Evolutionary conservation across 2,329 filamentous ascomycete species (phyloP), one percentile per base, ranked within the genome.

Genomic region (Endothia cerciana): DNA sequence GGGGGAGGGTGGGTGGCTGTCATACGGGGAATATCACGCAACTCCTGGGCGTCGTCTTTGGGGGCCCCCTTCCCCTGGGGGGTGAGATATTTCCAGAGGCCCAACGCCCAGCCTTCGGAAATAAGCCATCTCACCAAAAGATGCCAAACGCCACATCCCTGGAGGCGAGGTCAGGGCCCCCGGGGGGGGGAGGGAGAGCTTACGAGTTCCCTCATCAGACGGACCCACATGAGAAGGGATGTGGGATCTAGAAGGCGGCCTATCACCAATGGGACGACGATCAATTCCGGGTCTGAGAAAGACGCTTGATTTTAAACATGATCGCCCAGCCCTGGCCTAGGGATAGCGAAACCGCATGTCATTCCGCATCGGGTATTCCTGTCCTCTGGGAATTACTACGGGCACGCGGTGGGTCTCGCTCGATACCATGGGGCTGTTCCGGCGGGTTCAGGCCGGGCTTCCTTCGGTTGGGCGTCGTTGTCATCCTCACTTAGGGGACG

Each of bases 121-220:
- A 36, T 36, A 36, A 36, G 33, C n/a, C n/a, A 10, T 6, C 10
- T 36, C 33, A 36, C 33, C 5, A 7, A 36, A 36, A 36, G 6
- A 36, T 36, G 33, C 33, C 10, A 5, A 36, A 10, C 6, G 6
- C 33, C 33, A 5, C 5, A 36, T 36, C 33, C 10, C 33, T 36
- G 41, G 41, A 11, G 19, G 13, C n/a, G n/a, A n/a, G n/a, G n/a
- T n/a, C n/a, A n/a, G n/a, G n/a, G n/a, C n/a, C n/a, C n/a, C n/a
- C n/a, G n/a, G n/a, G n/a, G n/a, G n/a, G n/a, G n/a, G 41, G 41
- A 11, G 19, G 13, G 41, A 11, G 51, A n/a, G 64, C 64, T 65
- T 63, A 65, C 64, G 64, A 65, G 60, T 62, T n/a, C 64, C 59
- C 51, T 61, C 64, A 65, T 63, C 64, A 59, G 59, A 63, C n/a